These are phyloP conservation scores for Termitomyces sp. DNA, from an alignment of 768 basidiomycete genomes.

Conservation along the genomic window DNA sequence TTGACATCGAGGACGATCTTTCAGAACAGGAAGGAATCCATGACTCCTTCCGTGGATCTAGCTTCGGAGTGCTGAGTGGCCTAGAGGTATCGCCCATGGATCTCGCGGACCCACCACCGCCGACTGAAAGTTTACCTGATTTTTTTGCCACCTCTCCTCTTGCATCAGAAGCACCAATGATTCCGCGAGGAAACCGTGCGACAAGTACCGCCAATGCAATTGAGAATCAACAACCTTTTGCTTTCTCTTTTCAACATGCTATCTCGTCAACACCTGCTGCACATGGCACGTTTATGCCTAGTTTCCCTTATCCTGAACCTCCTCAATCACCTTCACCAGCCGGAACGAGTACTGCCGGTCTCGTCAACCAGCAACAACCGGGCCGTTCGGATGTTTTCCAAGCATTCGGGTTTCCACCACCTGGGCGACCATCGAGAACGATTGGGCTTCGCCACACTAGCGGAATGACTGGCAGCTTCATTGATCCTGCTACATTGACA, in stretches of 20 bases:
- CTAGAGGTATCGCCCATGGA: conserved; percentile 24
- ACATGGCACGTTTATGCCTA: conserved; percentile 36
- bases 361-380: conserved; percentile 22
- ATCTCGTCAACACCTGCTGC: conserved; percentile 51
- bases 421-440: conserved; percentile 32
- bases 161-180: conserved; percentile 14
- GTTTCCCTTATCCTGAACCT: conserved; percentile 48
- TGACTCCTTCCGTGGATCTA: conserved; percentile 23
- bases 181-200: conserved; percentile 13
- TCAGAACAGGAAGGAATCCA: conserved; percentile 11
- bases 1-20: conserved; percentile 7
- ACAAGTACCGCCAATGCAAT: conserved; percentile 44
- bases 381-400: conserved; percentile 41
- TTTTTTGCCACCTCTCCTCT: conserved; percentile 41
- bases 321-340: conserved; percentile 55
- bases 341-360: conserved; percentile 19
- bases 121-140: conserved; percentile 46
- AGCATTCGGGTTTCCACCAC: conserved; percentile 39
- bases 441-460: conserved; percentile 24
- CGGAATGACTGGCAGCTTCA: conserved; percentile 24
- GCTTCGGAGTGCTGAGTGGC: conserved; percentile 47
- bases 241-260: conserved; percentile 41
- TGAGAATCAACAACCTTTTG: conserved; percentile 52
- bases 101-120: conserved; percentile 41
- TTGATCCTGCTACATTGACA: conserved; percentile 35